Base-by-base conservation (phyloP, 2,329 filamentous ascomycete genomes). In the Talaromyces sp. region DNA sequence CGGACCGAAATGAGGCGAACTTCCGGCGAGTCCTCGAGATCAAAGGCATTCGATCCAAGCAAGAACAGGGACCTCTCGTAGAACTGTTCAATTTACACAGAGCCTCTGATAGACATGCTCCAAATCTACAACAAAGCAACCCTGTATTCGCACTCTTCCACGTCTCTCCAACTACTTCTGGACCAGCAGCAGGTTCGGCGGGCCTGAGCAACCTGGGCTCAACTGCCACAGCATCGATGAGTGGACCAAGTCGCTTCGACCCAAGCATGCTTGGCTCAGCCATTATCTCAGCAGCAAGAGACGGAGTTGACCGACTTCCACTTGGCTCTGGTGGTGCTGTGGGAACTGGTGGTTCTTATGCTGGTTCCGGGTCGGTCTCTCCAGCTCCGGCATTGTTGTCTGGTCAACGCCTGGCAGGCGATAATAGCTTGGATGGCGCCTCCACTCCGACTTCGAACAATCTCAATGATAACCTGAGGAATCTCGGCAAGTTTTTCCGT, bases 1-100 rank as follows among this genome's bases (percentile, higher is more conserved):
- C 86, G 66, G 94, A 99, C 79, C 88, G 90, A 59, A 96, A 89
- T 64, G 94, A 97, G 72, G 85, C 86, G 69, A 99, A 99, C 77
- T 99, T 99, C 83, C 88, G 88, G 71, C 97, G 97, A 77, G 89
- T 99, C 62, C 85, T 99, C 52, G 94, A 99, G 56, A 83, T 99
- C 64, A 99, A 99, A 75, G 94, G 94, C 53, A 88, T 99, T 62
- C 85, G 88, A 58, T 79, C 79, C 63, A 93, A 92, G 70, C 81
- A 85, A 62, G 94, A 99, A 63, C 90, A 97, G 69, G 78, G 83
- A 2, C 86, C 91, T 63, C 85, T 97, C 2, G 78, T 96, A 35
- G 94, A 99, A 73, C 82, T 97, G 3, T 97, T 97, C 77, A 90
- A 96, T 70, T 86, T 92, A 52, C 92, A 96, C 74, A 85, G 90